Base-by-base conservation (phyloP, 257 asterid species). In the Solanum chmielewskii region DNA sequence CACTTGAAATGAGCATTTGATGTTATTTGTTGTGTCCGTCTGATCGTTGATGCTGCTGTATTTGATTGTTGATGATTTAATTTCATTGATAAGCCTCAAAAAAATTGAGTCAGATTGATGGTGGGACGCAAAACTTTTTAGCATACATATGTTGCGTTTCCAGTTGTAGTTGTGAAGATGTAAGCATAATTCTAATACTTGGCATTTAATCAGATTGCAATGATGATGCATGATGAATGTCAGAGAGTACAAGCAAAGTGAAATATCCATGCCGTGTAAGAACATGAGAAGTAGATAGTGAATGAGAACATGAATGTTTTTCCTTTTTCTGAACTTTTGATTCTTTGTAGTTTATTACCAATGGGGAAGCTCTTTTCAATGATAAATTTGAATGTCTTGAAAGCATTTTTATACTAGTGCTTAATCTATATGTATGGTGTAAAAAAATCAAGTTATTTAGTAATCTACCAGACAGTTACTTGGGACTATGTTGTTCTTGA, bases 201-300 rank as follows among this genome's bases (percentile, higher is more conserved):
- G 89, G 87, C 92, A 91, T 93, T 93, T 88, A 83, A 86, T 89
- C 98, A 93, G 96, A 91, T 92, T 89, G 94, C 96, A 91, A 87
- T 86, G 94, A 93, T 87, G 96, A 92, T 91, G 95, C 91, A 92
- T 94, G 95, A 94, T 92, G 93, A 92, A 89, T 90, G 90, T 89
- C 88, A 92, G 94, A 87, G 89, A 93, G 86, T 91, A 84, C 91
- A 60, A 45, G 91, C 81, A 86, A 85, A 90, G 92, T 89, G 85
- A 90, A 91, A 82, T 89, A 84, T 87, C 71, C 91, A 56, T 86
- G 87, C 60, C 76, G 85, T 88, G 90, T 91, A 88, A 90, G 89
- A 89, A 88, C 89, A 87, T 90, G 90, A 83, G 87, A 89, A 80
- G n/a, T 90, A 84, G 83, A 89, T 87, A 91, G 39, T 68, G 85